Evolutionary conservation across 352 stramenopile genomes (phyloP).

Genomic region (Thalassiosira exigua): DNA sequence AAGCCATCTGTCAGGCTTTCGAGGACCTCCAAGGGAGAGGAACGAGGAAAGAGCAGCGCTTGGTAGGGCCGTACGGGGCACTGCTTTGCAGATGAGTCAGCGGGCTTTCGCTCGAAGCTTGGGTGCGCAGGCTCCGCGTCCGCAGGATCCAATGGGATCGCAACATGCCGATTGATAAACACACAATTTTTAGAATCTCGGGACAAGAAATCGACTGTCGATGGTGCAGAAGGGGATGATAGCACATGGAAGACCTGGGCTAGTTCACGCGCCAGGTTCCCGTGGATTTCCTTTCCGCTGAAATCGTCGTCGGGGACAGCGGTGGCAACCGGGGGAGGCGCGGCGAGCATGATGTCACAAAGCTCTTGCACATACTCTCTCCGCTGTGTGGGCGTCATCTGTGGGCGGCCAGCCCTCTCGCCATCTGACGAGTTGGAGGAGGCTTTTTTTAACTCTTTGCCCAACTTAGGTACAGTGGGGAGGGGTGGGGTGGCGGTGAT

Average conservation of each 20-base stretch:
- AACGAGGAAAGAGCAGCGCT: conserved; percentile 80
- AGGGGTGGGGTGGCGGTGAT: conserved; percentile 6
- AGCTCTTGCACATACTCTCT: conserved; percentile 74
- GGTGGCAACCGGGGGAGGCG: conserved; percentile 16
- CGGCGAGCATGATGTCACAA: conserved; percentile 77
- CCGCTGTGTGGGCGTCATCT: conserved; percentile 32
- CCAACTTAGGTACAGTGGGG: background rate
- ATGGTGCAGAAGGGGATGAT: conserved; percentile 38
- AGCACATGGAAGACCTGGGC: conserved; percentile 75
- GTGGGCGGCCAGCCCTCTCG: background rate
- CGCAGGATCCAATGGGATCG: conserved; percentile 69
- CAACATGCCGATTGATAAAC: conserved; percentile 82
- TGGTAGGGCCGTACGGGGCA: conserved; percentile 66
- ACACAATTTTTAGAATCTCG: conserved; percentile 58
- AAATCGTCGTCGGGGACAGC: background rate
- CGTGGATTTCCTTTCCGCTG: conserved; percentile 20
- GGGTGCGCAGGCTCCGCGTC: background rate
- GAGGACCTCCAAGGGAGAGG: conserved; percentile 68
- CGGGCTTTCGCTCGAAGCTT: no score
- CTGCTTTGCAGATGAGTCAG: background rate
- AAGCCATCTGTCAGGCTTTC: conserved; percentile 41
- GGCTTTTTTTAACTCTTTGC: conserved; percentile 23
- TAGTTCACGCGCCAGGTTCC: conserved; percentile 77
- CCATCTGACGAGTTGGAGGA: background rate
- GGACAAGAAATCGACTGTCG: conserved; percentile 35